phyloP scores from a whole-genome alignment of 2,329 filamentous ascomycete species.

The Davidsoniella virescens region DNA sequence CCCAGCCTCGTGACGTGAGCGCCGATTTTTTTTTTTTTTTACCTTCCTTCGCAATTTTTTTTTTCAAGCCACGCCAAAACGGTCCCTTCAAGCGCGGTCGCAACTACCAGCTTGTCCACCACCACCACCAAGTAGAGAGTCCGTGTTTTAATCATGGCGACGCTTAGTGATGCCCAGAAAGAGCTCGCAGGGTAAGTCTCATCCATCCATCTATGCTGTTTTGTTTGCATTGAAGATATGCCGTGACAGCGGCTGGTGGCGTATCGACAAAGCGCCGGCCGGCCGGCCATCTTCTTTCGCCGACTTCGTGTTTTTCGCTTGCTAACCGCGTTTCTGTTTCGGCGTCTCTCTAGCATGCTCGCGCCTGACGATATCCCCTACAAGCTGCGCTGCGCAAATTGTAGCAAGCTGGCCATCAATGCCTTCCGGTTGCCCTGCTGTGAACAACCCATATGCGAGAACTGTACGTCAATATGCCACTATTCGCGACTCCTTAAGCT shows the following conservation, averaged over 20 bases:
- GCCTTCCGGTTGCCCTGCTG: constrained; percentile 87
- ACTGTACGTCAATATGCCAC: constrained; percentile 42
- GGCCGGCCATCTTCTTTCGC: neutral
- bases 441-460: constrained; percentile 84
- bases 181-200: constrained; percentile 40
- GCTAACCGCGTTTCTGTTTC: constrained; percentile 9
- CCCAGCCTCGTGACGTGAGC: constrained; percentile 13
- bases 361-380: constrained; percentile 78
- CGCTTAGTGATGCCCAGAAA: constrained; percentile 33
- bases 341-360: constrained; percentile 42
- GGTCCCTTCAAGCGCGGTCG: neutral
- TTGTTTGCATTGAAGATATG: neutral
- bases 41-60: constrained; percentile 4
- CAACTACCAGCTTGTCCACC: neutral
- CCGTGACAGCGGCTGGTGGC: neutral
- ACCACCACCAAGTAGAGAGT: too few species aligned
- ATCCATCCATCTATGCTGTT: neutral
- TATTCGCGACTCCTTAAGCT: constrained; percentile 10
- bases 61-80: neutral
- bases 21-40: constrained; percentile 4
- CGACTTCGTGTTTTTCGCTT: constrained; percentile 9
- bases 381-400: constrained; percentile 87
- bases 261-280: neutral
- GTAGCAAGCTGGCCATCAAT: constrained; percentile 78
- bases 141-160: constrained; percentile 13